A percentile compares a stretch with the other conserved stretches of the same genome.
phyloP scores from a whole-genome alignment of 176 grass and related monocot genomes.

The Oryza officinalis region DNA sequence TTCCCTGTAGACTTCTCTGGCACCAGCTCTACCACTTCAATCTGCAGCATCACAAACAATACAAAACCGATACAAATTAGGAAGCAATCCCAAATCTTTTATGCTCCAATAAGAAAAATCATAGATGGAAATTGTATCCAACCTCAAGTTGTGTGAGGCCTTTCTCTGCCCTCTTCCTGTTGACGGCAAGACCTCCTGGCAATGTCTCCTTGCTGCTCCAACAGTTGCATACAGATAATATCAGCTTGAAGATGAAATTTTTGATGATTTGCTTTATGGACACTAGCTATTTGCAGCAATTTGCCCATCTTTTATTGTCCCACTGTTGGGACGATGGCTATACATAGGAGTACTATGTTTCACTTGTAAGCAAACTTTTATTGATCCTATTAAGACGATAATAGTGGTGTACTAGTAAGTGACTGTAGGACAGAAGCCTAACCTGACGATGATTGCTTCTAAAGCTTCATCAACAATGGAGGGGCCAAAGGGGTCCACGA shows the following conservation, averaged over 20 bases:
- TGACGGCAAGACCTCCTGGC: constrained; percentile 70
- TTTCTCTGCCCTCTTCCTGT: constrained; percentile 83
- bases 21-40: constrained; percentile 79
- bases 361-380: too few relatives aligned
- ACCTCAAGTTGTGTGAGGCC: constrained; percentile 77
- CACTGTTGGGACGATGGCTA: too few relatives aligned
- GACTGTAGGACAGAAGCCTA: not conserved
- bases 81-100: not conserved
- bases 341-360: too few relatives aligned
- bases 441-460: constrained; percentile 96
- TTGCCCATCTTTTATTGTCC: too few relatives aligned
- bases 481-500: constrained; percentile 79
- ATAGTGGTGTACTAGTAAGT: not conserved
- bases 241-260: not conserved
- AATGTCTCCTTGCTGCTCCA: constrained; percentile 82
- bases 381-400: not conserved
- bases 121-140: not conserved
- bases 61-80: too few relatives aligned
- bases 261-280: not conserved
- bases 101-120: not conserved
- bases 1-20: constrained; percentile 61
- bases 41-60: constrained; percentile 32
- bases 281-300: too few relatives aligned
- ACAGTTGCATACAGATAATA: not conserved
- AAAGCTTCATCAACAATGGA: constrained; percentile 65